Evolutionary conservation across 2,329 filamentous ascomycete genomes (phyloP).

Genomic region (Cytospora schulzeri): DNA sequence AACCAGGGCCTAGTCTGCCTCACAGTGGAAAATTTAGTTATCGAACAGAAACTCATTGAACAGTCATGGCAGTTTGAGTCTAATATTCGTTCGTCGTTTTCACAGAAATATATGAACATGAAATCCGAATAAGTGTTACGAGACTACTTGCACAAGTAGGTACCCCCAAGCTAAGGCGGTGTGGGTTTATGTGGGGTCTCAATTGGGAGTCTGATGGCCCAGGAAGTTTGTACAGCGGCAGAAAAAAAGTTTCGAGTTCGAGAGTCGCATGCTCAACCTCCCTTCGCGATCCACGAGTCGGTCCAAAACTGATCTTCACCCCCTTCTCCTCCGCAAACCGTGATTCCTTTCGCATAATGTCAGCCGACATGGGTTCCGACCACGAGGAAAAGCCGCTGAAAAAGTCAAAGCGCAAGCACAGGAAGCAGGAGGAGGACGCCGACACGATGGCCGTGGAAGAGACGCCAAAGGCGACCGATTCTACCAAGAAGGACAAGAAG

Average conservation of each 20-base stretch:
- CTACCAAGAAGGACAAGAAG: constrained; percentile 30
- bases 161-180: constrained; percentile 15
- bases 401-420: constrained; percentile 28
- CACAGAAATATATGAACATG: not conserved
- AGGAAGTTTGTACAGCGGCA: constrained; percentile 14
- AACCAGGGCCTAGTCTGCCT: not conserved
- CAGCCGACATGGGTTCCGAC: constrained; percentile 24
- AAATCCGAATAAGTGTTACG: not conserved
- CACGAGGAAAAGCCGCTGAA: constrained; percentile 27
- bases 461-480: constrained; percentile 12
- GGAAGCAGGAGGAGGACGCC: constrained; percentile 25
- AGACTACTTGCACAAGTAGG: no score
- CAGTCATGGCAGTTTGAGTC: not conserved
- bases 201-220: not conserved
- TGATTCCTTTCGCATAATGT: constrained; percentile 9
- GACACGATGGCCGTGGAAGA: constrained; percentile 28
- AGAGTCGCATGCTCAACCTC: not conserved
- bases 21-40: not conserved
- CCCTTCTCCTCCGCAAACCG: not conserved
- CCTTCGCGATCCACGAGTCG: not conserved
- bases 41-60: not conserved
- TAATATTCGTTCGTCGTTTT: not conserved
- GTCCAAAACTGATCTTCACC: not conserved
- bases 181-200: constrained; percentile 10
- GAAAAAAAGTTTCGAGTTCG: constrained; percentile 27